Percentiles rank a stretch among this genome's conserved stretches.
These are phyloP conservation scores for Nitzschia sp. DNA, from an alignment of 108 stramenopile genomes.

Conservation along the genomic window DNA sequence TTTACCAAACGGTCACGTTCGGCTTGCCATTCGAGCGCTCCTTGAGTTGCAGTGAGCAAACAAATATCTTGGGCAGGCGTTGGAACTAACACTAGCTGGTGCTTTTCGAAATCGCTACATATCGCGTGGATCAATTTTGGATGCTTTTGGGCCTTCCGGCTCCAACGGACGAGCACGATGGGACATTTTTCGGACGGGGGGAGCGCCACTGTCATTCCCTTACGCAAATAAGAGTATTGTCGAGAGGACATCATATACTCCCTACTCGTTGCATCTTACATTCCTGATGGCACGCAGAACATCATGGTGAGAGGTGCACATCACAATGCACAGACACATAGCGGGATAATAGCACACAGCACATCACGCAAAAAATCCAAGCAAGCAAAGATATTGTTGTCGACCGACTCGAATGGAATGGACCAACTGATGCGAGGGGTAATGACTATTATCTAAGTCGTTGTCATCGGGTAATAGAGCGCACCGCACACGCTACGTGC, in stretches of 20 bases:
- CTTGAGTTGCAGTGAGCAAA: constrained; percentile 50
- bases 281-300: no score
- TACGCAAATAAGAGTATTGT: no score
- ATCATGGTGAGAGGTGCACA: no score
- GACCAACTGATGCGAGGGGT: no score
- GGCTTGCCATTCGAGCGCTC: constrained; percentile 49
- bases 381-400: no score
- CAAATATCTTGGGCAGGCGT: constrained; percentile 8
- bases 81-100: constrained; percentile 36
- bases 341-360: not conserved
- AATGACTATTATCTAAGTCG: no score
- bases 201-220: constrained; percentile 4
- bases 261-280: no score
- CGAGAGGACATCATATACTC: no score
- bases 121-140: constrained; percentile 35
- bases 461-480: no score
- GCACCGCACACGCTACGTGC: no score
- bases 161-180: constrained; percentile 51
- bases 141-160: constrained; percentile 28
- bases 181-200: constrained; percentile 49
- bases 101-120: constrained; percentile 34
- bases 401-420: no score
- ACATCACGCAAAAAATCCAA: not conserved
- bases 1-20: constrained; percentile 49
- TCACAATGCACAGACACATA: no score